Conservation (phyloP, 805 yeast genomes). For the Teunomyces tritomae region DNA sequence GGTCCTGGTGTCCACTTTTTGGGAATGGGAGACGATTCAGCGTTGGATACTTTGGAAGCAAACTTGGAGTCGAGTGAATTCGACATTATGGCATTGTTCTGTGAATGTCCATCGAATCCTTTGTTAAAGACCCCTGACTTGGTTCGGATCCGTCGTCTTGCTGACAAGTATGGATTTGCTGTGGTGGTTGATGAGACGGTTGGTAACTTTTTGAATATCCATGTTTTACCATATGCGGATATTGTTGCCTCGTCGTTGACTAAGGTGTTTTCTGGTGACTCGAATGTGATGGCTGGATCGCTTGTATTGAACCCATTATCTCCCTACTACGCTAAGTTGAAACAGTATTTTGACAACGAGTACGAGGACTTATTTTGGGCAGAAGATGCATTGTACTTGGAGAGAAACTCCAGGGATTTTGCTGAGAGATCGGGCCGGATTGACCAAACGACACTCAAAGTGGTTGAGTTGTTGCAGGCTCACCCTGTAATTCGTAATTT, state of each 20-base stretch:
- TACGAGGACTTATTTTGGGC: conserved; percentile 83
- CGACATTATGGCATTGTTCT: conserved; percentile 71
- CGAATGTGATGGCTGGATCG: conserved; percentile 94
- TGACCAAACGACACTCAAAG: conserved; percentile 54
- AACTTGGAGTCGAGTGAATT: conserved; percentile 54
- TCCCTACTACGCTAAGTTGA: conserved; percentile 46
- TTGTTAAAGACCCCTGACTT: conserved; percentile 81
- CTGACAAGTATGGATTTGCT: conserved; percentile 69
- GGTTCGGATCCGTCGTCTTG: conserved; percentile 57
- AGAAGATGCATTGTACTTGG: conserved; percentile 89
- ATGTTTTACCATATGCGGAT: conserved; percentile 81
- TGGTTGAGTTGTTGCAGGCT: conserved; percentile 50
- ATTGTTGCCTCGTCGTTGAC: conserved; percentile 84
- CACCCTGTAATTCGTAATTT: conserved; percentile 58
- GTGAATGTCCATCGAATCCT: conserved; percentile 97
- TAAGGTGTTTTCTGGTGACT: conserved; percentile 90
- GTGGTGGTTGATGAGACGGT: conserved; percentile 93
- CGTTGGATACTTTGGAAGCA: conserved; percentile 62
- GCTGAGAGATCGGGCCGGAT: conserved; percentile 56
- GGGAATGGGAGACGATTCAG: conserved; percentile 76
- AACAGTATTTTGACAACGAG: conserved; percentile 46
- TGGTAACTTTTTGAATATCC: conserved; percentile 84
- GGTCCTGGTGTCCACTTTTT: conserved; percentile 88
- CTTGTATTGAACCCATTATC: conserved; percentile 72
- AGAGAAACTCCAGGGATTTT: conserved; percentile 91